Evolutionary conservation across 169 alveolate species (phyloP), one percentile per base, ranked within the genome.

Genomic region (Toxoplasma gondii): DNA sequence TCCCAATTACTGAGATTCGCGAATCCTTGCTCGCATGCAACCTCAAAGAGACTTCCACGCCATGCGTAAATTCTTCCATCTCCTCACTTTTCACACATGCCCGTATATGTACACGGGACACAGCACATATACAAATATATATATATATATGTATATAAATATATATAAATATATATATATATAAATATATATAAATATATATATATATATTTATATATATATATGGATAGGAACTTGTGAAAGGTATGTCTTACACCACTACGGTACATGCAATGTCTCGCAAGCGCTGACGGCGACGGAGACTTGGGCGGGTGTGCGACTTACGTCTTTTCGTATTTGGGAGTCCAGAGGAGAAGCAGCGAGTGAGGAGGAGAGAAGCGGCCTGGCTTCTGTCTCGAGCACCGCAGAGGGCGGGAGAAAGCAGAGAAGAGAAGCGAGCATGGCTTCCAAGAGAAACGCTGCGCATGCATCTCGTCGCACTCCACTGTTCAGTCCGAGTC

Each of bases 291-390:
- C 67, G 67, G 27, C 27, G 9, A 53, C 19, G 27, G 67, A 9
- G 9, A 19, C 67, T 53, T 9, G 27, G 67, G 67, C 67, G 9
- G 9, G 9, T 9, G 27, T 53, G 19, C n/a, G 34, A 44, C 90
- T 38, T 82, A 82, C 90, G 64, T 24, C 67, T 36, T 44, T 82
- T 82, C 64, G 90, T 82, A 24, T 82, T 82, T 9, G 90, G 90
- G 5, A 82, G 39, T 22, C 90, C 90, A 4, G 90, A 82, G 24
- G 90, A 82, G 41, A 82, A 82, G 90, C 17, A 39, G n/a, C 90
- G 34, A 1, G 84, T 4, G 84, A n/a, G 44, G 44, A 74, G 49
- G 44, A 74, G 44, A n/a, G 24, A 16, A 1, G 84, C 45, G 49
- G 84, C 44, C 17, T 5, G 22, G 49, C n/a, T 16, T 27, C 43